Base-by-base conservation (phyloP, 2,329 filamentous ascomycete genomes). In the Fusarium brevicatenulatum region DNA sequence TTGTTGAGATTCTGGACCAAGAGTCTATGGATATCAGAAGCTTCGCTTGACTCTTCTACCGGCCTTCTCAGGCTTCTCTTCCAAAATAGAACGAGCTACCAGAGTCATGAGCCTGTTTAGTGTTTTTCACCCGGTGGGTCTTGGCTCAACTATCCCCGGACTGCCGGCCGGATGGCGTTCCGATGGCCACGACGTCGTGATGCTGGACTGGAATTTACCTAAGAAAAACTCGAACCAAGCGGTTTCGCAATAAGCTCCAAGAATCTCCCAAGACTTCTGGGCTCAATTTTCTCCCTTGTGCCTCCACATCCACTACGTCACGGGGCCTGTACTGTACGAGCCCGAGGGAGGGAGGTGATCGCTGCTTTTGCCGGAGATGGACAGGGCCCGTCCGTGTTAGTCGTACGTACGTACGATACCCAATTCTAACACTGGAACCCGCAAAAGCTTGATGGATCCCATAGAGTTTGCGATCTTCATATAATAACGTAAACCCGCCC, bases 221-320 rank as follows among this genome's bases (percentile, higher is more conserved):
- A 73, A 73, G 59, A 63, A 73, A 72, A 74, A 72, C 62, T 74
- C 50, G 50, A 42, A 50, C 30, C 42, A 56, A 56, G 71, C 55
- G 55, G 67, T 73, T 68, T 73, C 71, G 71, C 71, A 71, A 68
- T 55, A 56, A 44, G 52, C 49, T 64, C 44, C 54, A 56, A 61
- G 57, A 53, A 59, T 39, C 19, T 25, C 65, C 71, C 71, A 73
- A 72, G 71, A 74, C 67, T 49, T 63, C 58, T 36, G 34, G 49
- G 46, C 34, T 61, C 37, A 30, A 72, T 28, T 43, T 40, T 52
- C 55, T 63, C 61, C 63, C 59, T 59, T 72, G 68, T 62, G 63
- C 63, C 71, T 74, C 71, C 71, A 74, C 71, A 58, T 72, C 54
- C 47, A 73, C 71, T 63, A 73, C 71, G 71, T 73, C 71, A 73